Conservation (phyloP, 371 early-diverging fungal species). For the Rhizopus stolonifer region DNA sequence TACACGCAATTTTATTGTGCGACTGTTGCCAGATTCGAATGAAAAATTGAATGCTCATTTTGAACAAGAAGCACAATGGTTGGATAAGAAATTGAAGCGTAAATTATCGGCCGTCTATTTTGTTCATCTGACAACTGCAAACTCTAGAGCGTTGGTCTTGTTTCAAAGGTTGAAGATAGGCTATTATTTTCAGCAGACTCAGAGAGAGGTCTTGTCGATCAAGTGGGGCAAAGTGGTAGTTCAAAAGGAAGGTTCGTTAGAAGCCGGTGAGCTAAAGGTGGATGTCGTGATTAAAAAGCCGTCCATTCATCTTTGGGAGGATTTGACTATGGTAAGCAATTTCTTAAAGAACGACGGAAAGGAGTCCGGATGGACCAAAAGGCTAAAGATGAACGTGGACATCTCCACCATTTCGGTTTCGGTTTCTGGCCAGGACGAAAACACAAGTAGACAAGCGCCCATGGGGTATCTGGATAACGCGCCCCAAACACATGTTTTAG, state of each 20-base stretch:
- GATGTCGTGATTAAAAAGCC: conserved; percentile 18
- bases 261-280: too few relatives aligned
- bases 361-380: too few relatives aligned
- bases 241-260: too few relatives aligned
- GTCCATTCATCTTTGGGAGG: conserved; percentile 6
- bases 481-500: not conserved
- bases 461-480: conserved; percentile 14
- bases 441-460: too few relatives aligned
- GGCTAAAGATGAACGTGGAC: conserved; percentile 11
- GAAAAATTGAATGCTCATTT: conserved; percentile 13
- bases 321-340: too few relatives aligned
- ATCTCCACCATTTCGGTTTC: conserved; percentile 4
- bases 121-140: too few relatives aligned
- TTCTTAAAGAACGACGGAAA: not conserved
- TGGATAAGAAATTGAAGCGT: not conserved
- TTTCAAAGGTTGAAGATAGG: conserved; percentile 9
- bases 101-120: too few relatives aligned
- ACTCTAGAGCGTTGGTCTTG: not conserved
- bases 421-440: not conserved
- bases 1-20: conserved; percentile 5
- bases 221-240: too few relatives aligned
- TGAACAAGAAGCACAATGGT: conserved; percentile 25
- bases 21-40: conserved; percentile 12
- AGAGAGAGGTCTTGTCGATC: too few relatives aligned
- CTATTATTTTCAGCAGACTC: not conserved